A percentile compares a stretch with the other conserved stretches of the same genome.
These are phyloP conservation scores for Simmondsia chinensis DNA, from an alignment of 148 eudicot genomes.

Conservation along the genomic window DNA sequence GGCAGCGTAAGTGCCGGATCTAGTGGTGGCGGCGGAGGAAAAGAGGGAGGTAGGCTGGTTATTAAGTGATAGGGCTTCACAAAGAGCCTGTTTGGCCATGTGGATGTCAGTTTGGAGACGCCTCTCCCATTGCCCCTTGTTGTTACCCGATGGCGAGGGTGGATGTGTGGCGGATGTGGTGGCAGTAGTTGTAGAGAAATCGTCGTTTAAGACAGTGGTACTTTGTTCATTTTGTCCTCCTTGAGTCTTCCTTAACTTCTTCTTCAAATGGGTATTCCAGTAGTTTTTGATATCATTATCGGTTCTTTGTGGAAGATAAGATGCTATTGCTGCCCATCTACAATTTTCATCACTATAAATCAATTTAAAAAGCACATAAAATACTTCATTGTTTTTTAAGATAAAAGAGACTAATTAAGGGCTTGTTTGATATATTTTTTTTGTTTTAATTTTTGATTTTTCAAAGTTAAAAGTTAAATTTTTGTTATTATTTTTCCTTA, in stretches of 20 bases:
- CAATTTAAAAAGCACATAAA: no score
- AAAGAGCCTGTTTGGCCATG: slow-evolving; percentile 71
- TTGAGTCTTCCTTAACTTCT: slow-evolving; percentile 40
- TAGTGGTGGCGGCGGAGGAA: background rate
- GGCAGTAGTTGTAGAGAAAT: slow-evolving; percentile 10
- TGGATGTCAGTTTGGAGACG: slow-evolving; percentile 80
- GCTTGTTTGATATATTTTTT: no score
- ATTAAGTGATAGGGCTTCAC: slow-evolving; percentile 66
- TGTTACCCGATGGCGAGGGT: slow-evolving; percentile 11
- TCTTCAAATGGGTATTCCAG: slow-evolving; percentile 91
- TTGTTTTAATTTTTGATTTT: no score
- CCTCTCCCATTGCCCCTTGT: slow-evolving; percentile 87
- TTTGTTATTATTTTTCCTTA: no score
- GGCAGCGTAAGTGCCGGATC: slow-evolving; percentile 40
- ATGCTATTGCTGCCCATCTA: slow-evolving; percentile 97
- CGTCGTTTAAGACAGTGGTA: slow-evolving; percentile 9
- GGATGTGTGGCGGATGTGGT: slow-evolving; percentile 20
- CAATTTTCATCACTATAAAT: slow-evolving; percentile 1
- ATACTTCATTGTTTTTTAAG: no score
- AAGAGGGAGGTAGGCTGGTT: slow-evolving; percentile 18
- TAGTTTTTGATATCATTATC: slow-evolving; percentile 89
- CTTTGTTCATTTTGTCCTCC: slow-evolving; percentile 19
- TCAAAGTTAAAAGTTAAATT: no score
- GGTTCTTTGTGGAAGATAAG: slow-evolving; percentile 82
- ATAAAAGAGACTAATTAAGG: no score